Base-by-base conservation (phyloP, 2,329 filamentous ascomycete species). In the Verticillium nubilum region DNA sequence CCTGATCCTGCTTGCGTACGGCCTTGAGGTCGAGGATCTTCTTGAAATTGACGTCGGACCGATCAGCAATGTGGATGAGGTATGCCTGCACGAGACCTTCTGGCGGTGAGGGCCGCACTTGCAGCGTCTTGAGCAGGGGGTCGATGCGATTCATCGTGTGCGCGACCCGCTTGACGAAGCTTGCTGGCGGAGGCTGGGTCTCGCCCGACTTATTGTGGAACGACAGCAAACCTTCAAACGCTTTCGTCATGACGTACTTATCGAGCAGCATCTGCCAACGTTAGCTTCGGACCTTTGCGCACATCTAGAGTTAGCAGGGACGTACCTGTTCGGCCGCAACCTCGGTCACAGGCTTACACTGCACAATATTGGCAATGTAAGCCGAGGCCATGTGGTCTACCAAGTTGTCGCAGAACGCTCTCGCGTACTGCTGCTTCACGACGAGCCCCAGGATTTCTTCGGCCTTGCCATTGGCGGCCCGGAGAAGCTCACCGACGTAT, bases 11-110 rank as follows among this genome's bases (percentile, higher is more conserved):
- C 70, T 92, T 94, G 63, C 89, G 85, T 61, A 99, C 89, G 54
- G 95, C 95, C 74, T 99, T 99, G 63, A 99, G 83, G 56, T 99
- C 95, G 53, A 99, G 86, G 61, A 99, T 90, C 76, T 97, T 98
- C 70, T 88, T 88, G 83, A 99, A 99, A 76, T 99, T 99, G 68
- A 86, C 85, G 71, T 98, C 95, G 64, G 90, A 96, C 59, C 90
- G 88, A 78, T 99, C 95, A 65, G 86, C 92, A 65, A 99, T 95
- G 76, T 98, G 95, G 73, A 98, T 96, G 33, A 99, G 86, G 72
- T 99, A 99, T 33, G 95, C 95, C 76, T 98, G 94, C 0, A 99
- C 93, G 3, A 99, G 85, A 2, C 91, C 94, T 78, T 99, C 95
- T 0, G 94, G 90, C 0, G 95, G 95, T 4, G 90, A 91, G 2